Evolutionary conservation across 2,329 filamentous ascomycete genomes (phyloP).

Genomic region (Cercospora zeina): DNA sequence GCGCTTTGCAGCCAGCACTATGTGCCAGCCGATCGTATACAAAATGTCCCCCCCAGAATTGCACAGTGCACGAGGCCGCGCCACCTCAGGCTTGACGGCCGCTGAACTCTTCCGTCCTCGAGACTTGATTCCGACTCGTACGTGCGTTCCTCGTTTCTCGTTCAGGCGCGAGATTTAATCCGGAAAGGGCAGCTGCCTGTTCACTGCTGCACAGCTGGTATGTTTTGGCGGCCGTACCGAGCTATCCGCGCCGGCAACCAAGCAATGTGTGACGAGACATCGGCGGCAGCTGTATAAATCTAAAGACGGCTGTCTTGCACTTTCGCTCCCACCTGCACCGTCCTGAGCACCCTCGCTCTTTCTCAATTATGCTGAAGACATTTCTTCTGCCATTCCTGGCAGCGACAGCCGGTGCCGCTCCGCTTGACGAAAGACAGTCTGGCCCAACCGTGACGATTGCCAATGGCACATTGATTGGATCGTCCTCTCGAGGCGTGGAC

Average conservation of each 20-base stretch:
- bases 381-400: constrained; percentile 19
- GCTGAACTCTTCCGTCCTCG: neutral
- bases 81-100: constrained; percentile 1
- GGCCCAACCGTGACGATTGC: constrained; percentile 45
- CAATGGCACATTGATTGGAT: constrained; percentile 59
- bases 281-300: neutral
- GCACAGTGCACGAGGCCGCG: neutral
- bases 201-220: neutral
- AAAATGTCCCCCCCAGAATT: neutral
- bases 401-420: constrained; percentile 20
- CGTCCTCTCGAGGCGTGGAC: constrained; percentile 55
- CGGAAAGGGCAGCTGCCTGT: neutral
- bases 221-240: neutral
- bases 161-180: neutral
- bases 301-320: neutral
- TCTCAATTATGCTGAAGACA: neutral
- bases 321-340: neutral
- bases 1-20: neutral
- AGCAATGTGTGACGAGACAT: neutral
- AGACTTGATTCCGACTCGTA: neutral
- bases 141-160: neutral
- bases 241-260: neutral
- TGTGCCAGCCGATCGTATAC: neutral
- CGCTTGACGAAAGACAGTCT: constrained; percentile 26
- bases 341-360: neutral